Conservation (phyloP, 257 asterid species). For the Solanum peruvianum region DNA sequence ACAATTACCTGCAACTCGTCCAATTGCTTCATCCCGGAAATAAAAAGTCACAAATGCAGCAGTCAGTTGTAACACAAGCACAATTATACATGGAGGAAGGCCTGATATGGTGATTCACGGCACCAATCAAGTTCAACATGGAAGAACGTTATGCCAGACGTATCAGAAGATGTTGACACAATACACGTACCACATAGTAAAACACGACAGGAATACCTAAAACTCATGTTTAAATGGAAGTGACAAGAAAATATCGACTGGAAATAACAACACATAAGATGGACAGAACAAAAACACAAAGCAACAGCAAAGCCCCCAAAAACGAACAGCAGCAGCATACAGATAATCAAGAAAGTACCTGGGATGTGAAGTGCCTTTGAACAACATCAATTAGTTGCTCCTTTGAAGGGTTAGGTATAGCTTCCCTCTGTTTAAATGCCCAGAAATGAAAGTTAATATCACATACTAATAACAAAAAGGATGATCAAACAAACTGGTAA, state of each 20-base stretch:
- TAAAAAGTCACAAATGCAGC: background rate
- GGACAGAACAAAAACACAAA: background rate
- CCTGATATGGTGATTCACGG: background rate
- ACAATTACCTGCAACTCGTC: constrained; percentile 82
- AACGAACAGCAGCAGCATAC: background rate
- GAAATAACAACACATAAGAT: background rate
- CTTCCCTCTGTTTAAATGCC: constrained; percentile 40
- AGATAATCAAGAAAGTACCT: constrained; percentile 26
- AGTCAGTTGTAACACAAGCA: background rate
- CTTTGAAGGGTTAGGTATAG: constrained; percentile 62
- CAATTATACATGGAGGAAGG: background rate
- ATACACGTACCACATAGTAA: background rate
- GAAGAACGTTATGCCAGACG: background rate
- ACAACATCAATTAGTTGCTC: constrained; percentile 87
- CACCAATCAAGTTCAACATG: background rate
- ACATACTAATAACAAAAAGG: background rate
- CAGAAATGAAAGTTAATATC: background rate
- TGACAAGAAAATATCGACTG: background rate
- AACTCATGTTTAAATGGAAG: background rate
- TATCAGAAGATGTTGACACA: background rate
- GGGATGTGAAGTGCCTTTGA: constrained; percentile 85
- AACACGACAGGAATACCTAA: background rate
- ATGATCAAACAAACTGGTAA: background rate
- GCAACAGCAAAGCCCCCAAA: background rate
- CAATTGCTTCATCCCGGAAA: constrained; percentile 47